phyloP scores from a whole-genome alignment of 768 basidiomycete species.

The Hortiboletus campestris region DNA sequence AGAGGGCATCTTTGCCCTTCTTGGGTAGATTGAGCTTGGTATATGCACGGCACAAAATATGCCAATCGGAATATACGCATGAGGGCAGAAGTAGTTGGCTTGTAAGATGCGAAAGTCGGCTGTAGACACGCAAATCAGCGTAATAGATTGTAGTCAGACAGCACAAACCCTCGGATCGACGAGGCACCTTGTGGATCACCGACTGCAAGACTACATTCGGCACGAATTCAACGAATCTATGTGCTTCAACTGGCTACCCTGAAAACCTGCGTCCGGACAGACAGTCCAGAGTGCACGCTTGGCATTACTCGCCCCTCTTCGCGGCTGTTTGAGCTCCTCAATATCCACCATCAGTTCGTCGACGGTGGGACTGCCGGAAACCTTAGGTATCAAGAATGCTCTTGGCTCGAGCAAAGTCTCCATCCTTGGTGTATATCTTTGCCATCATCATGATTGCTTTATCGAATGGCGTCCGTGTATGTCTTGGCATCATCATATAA shows the following conservation, averaged over 20 bases:
- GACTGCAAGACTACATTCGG: constrained; percentile 72
- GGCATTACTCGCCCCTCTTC: constrained; percentile 61
- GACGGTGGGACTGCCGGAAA: constrained; percentile 43
- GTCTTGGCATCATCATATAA: constrained; percentile 78
- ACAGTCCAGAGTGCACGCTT: constrained; percentile 70
- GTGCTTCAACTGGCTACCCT: constrained; percentile 67
- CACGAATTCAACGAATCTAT: constrained; percentile 66
- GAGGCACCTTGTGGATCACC: constrained; percentile 81
- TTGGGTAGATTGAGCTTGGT: too few species aligned
- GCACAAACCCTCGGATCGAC: constrained; percentile 76
- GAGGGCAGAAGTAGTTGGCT: constrained; percentile 57
- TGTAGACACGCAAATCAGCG: constrained; percentile 26
- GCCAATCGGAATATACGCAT: constrained; percentile 76
- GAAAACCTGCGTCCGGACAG: constrained; percentile 75
- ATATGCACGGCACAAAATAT: too few species aligned
- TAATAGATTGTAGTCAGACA: not conserved
- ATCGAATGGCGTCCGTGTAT: constrained; percentile 82
- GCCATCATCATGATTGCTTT: constrained; percentile 86
- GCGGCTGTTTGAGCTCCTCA: constrained; percentile 55
- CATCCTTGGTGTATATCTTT: constrained; percentile 79
- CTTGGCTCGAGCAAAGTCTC: constrained; percentile 64
- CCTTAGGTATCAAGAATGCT: constrained; percentile 57
- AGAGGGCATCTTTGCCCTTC: too few species aligned
- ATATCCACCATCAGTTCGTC: constrained; percentile 60
- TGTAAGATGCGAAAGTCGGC: constrained; percentile 75